A percentile compares a stretch with the other conserved stretches of the same genome.
Conservation (phyloP, 2,329 filamentous ascomycete species). For the Fusarium neocosmosporiellum region DNA sequence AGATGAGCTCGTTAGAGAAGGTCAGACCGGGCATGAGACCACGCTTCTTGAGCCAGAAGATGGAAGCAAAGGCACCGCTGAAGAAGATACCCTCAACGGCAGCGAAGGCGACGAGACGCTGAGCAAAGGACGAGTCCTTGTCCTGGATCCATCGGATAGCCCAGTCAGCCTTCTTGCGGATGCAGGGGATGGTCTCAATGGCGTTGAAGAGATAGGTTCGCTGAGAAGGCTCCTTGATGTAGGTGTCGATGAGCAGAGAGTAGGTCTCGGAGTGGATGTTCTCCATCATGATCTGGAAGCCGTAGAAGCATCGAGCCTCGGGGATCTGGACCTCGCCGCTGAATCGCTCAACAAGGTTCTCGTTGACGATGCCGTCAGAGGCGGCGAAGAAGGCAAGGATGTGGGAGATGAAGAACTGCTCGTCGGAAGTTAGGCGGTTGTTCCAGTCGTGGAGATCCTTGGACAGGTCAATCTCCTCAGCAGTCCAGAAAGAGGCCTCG, state of each 20-base stretch:
- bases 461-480: conserved; percentile 98
- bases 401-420: conserved; percentile 98
- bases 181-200: conserved; percentile 98
- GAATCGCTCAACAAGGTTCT: conserved; percentile 99
- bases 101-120: conserved; percentile 95
- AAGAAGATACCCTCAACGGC: conserved; percentile 99
- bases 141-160: conserved; percentile 95
- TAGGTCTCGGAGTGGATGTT: conserved; percentile 99
- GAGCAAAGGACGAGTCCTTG: conserved; percentile 92
- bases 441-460: conserved; percentile 99
- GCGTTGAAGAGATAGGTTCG: conserved; percentile 96
- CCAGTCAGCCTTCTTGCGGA: conserved; percentile 99
- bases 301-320: conserved; percentile 99
- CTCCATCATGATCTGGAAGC: conserved; percentile 99
- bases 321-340: conserved; percentile 96
- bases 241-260: conserved; percentile 98
- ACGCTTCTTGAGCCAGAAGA: conserved; percentile 99
- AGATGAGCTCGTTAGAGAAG: conserved; percentile 99
- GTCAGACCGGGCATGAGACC: conserved; percentile 98
- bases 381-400: conserved; percentile 99
- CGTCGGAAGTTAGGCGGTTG: conserved; percentile 95
- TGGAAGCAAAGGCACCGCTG: conserved; percentile 96
- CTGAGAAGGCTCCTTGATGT: conserved; percentile 98
- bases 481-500: conserved; percentile 99
- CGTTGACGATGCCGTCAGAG: conserved; percentile 98